Percentiles rank a stretch among this genome's conserved stretches.
Evolutionary conservation across 768 basidiomycete species (phyloP).

Genomic region (Podaxis mareebaensis): DNA sequence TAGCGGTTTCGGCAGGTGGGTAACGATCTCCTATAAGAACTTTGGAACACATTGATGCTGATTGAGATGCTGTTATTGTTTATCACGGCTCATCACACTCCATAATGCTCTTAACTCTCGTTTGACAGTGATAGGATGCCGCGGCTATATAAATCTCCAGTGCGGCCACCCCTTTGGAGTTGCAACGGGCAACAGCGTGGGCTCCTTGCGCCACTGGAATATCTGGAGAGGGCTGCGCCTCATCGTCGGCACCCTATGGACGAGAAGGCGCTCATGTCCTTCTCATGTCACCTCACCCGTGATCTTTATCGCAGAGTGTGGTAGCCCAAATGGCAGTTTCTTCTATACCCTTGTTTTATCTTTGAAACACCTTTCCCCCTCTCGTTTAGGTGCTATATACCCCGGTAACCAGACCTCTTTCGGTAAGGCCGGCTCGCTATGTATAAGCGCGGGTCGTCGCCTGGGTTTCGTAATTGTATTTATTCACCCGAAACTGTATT

Average conservation of each 20-base stretch:
- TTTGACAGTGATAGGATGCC: slow-evolving; percentile 12
- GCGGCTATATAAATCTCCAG: slow-evolving; percentile 3
- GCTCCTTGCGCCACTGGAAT: slow-evolving; percentile 61
- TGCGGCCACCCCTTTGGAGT: slow-evolving; percentile 14
- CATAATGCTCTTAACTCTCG: background rate
- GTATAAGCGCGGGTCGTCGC: background rate
- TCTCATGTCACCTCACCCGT: slow-evolving; percentile 31
- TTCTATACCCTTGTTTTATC: background rate
- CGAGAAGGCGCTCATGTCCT: slow-evolving; percentile 68
- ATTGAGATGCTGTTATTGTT: slow-evolving; percentile 10
- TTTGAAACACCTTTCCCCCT: background rate
- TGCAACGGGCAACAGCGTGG: slow-evolving; percentile 16
- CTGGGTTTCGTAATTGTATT: background rate
- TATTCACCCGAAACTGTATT: background rate
- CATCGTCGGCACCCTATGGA: slow-evolving; percentile 69
- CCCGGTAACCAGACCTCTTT: background rate
- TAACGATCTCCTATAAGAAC: background rate
- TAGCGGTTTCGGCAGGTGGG: background rate
- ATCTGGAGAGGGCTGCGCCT: slow-evolving; percentile 59
- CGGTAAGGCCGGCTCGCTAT: background rate
- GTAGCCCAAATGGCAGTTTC: background rate
- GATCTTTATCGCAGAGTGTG: slow-evolving; percentile 5
- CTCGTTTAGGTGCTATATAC: background rate
- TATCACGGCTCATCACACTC: background rate
- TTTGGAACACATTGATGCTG: slow-evolving; percentile 9